phyloP scores from a whole-genome alignment of 306 rosid species.

The Cucurbita moschata region DNA sequence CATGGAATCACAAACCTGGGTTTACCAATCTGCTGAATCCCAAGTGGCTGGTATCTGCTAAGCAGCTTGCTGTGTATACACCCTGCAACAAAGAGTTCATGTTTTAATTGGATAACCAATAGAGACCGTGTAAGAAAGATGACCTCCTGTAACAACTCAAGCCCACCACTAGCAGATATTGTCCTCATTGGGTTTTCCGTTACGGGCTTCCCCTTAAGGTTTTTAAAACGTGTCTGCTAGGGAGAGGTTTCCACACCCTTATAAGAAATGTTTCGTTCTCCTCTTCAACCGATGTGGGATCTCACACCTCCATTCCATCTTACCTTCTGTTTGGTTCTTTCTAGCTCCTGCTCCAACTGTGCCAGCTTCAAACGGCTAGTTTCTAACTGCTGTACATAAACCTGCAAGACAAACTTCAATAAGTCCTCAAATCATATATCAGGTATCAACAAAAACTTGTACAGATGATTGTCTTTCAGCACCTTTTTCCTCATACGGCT shows the following conservation, averaged over 20 bases:
- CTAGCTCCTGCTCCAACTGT: slow-evolving; percentile 67
- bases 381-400: slow-evolving; percentile 84
- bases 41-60: slow-evolving; percentile 27
- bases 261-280: too few relatives aligned
- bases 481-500: slow-evolving; percentile 70
- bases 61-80: slow-evolving; percentile 6
- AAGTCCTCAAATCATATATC: not conserved
- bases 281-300: too few relatives aligned
- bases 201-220: too few relatives aligned
- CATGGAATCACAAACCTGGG: slow-evolving; percentile 43
- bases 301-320: not conserved
- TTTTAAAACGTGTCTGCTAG: too few relatives aligned
- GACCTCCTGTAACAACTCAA: not conserved
- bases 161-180: too few relatives aligned
- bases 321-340: slow-evolving; percentile 55
- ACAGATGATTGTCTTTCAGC: slow-evolving; percentile 5
- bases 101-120: not conserved
- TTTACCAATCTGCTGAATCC: slow-evolving; percentile 39
- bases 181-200: too few relatives aligned
- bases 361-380: slow-evolving; percentile 65
- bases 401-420: slow-evolving; percentile 25
- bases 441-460: not conserved
- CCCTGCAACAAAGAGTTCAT: slow-evolving; percentile 32
- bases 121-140: not conserved
- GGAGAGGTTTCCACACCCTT: too few relatives aligned